Conservation (phyloP, 2,329 filamentous ascomycete species). For the Phaeosphaeria sp. region DNA sequence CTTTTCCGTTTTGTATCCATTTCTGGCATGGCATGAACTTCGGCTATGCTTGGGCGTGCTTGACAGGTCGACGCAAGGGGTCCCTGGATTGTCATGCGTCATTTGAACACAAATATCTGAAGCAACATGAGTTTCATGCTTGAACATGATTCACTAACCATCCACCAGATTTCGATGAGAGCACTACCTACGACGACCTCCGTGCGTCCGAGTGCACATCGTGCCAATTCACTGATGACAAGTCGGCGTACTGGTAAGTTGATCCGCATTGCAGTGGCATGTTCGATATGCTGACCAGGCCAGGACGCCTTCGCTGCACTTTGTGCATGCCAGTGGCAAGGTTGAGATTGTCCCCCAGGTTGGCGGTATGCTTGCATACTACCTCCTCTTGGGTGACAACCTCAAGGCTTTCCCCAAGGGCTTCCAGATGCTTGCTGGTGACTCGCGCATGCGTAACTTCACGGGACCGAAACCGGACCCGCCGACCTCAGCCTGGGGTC, state of each 20-base stretch:
- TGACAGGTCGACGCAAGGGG: neutral
- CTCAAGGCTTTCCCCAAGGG: constrained; percentile 74
- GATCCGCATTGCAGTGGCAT: neutral
- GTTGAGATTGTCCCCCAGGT: constrained; percentile 69
- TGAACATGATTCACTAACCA: constrained; percentile 27
- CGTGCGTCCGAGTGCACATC: constrained; percentile 72
- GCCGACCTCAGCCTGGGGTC: constrained; percentile 73
- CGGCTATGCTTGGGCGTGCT: constrained; percentile 5
- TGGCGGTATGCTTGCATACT: constrained; percentile 68
- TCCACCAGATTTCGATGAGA: constrained; percentile 61
- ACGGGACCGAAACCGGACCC: constrained; percentile 66
- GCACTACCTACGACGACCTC: constrained; percentile 67
- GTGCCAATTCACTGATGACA: constrained; percentile 58
- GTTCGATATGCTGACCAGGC: neutral
- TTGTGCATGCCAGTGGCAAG: constrained; percentile 66
- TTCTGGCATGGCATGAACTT: constrained; percentile 36
- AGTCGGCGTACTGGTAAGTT: constrained; percentile 50
- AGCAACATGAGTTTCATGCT: constrained; percentile 24
- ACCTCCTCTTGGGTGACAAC: constrained; percentile 75
- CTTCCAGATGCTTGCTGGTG: constrained; percentile 74
- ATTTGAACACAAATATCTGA: constrained; percentile 10
- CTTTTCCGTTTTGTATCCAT: constrained; percentile 43
- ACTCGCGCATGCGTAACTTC: constrained; percentile 64
- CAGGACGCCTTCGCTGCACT: constrained; percentile 71
- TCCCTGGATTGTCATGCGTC: constrained; percentile 1